Conservation (phyloP, 164 flowering plant species). For the Vitis rotundifolia region DNA sequence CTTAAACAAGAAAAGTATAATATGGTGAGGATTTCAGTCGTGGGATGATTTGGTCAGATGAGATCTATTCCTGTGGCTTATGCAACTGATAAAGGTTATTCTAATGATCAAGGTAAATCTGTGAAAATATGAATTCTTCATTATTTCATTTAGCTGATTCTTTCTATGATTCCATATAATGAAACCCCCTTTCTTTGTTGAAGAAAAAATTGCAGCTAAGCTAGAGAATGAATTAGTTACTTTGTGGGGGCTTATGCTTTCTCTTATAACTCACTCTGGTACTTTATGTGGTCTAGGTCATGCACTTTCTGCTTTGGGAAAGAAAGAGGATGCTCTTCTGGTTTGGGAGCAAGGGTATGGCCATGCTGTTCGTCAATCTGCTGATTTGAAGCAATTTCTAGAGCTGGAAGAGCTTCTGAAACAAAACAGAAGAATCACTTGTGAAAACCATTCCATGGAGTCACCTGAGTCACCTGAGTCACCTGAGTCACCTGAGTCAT, state of each 20-base stretch:
- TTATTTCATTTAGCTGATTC: not conserved
- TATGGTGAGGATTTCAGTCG: too few relatives aligned
- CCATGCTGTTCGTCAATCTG: constrained; percentile 61
- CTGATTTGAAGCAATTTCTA: constrained; percentile 81
- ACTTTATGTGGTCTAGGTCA: constrained; percentile 47
- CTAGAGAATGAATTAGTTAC: not conserved
- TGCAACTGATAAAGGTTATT: too few relatives aligned
- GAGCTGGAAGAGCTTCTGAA: constrained; percentile 89
- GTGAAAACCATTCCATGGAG: constrained; percentile 29
- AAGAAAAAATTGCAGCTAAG: not conserved
- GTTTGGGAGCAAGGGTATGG: constrained; percentile 86
- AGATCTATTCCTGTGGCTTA: too few relatives aligned
- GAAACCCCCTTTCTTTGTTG: not conserved
- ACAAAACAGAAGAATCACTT: constrained; percentile 21
- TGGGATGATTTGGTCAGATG: too few relatives aligned
- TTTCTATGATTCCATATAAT: not conserved
- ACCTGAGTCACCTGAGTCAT: constrained; percentile 33
- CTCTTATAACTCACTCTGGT: constrained; percentile 2
- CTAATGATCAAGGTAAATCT: too few relatives aligned
- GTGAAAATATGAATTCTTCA: not conserved
- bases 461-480: constrained; percentile 31
- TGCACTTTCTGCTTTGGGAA: constrained; percentile 79
- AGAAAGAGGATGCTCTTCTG: constrained; percentile 69
- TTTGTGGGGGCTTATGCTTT: too few relatives aligned
- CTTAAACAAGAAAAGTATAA: too few relatives aligned